Evolutionary conservation across 345 rosid genomes (phyloP).

Genomic region (Eutrema japonicum): DNA sequence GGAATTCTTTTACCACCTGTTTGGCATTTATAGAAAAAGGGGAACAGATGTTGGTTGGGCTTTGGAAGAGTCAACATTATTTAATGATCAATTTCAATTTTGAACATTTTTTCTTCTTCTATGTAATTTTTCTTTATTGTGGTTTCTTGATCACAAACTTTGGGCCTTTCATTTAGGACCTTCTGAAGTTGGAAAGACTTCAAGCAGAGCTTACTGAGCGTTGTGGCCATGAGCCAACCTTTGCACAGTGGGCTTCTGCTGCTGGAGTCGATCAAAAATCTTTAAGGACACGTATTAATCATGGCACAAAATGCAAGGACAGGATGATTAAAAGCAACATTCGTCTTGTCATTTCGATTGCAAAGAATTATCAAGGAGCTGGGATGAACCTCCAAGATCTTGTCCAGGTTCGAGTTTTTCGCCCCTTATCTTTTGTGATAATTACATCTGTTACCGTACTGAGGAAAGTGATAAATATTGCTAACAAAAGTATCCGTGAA

Average conservation of each 20-base stretch:
- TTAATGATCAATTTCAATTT: neutral
- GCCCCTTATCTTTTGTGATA: neutral
- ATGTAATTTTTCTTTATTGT: conserved; percentile 25
- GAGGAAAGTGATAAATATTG: conserved; percentile 5
- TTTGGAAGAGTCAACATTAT: neutral
- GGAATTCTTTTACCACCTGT: neutral
- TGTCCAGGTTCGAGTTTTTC: conserved; percentile 66
- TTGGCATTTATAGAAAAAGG: neutral
- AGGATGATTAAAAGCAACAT: conserved; percentile 94
- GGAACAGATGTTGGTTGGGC: neutral
- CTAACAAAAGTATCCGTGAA: conserved; percentile 8
- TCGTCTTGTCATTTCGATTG: conserved; percentile 94
- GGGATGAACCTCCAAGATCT: conserved; percentile 97
- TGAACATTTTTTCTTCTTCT: conserved; percentile 9
- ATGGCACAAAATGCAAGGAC: conserved; percentile 81
- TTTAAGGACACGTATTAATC: conserved; percentile 66
- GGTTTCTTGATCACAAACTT: conserved; percentile 30
- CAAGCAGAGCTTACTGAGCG: conserved; percentile 72
- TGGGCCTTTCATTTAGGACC: conserved; percentile 55
- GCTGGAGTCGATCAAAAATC: conserved; percentile 79
- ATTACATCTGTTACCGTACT: neutral
- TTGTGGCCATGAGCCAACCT: conserved; percentile 71
- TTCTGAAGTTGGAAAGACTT: conserved; percentile 83
- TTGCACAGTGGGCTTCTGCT: conserved; percentile 91
- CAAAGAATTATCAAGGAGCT: conserved; percentile 86